A percentile compares a stretch with the other conserved stretches of the same genome.
phyloP scores from a whole-genome alignment of 1,139 yeast species.

The Meyerozyma guilliermondii region DNA sequence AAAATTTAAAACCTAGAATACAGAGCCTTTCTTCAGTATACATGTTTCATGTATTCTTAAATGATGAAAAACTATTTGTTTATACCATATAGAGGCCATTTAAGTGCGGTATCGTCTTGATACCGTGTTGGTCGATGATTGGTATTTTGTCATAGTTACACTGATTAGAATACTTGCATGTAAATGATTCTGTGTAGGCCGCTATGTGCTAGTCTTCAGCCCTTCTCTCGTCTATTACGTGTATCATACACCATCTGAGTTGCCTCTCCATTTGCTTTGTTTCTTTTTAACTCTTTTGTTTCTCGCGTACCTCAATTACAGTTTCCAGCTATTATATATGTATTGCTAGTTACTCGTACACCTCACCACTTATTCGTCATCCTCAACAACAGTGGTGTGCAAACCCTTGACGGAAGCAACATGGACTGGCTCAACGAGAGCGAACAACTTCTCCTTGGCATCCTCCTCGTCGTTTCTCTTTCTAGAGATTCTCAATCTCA shows the following conservation, averaged over 20 bases:
- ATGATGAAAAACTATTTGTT: constrained; percentile 1
- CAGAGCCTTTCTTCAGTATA: background rate
- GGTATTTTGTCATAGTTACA: constrained; percentile 5
- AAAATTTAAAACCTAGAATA: background rate
- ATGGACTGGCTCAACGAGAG: constrained; percentile 95
- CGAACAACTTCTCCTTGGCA: constrained; percentile 97
- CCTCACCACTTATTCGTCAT: constrained; percentile 43
- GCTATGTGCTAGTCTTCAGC: too few species aligned
- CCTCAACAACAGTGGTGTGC: constrained; percentile 95
- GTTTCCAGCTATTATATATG: constrained; percentile 1
- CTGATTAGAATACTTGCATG: constrained; percentile 2
- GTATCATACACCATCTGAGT: too few species aligned
- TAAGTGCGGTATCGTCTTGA: constrained; percentile 2
- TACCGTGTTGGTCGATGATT: constrained; percentile 1
- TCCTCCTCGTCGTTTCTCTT: constrained; percentile 99
- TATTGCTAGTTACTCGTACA: constrained; percentile 1
- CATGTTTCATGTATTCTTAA: background rate
- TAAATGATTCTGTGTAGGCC: too few species aligned
- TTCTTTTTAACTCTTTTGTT: background rate
- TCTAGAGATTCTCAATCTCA: constrained; percentile 99
- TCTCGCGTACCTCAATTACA: too few species aligned
- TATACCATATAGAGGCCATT: constrained; percentile 1
- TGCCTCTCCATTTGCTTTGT: too few species aligned
- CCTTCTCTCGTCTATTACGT: too few species aligned
- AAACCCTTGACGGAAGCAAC: constrained; percentile 97